Conservation (phyloP, 352 stramenopile species). For the Globisporangium nagaii region DNA sequence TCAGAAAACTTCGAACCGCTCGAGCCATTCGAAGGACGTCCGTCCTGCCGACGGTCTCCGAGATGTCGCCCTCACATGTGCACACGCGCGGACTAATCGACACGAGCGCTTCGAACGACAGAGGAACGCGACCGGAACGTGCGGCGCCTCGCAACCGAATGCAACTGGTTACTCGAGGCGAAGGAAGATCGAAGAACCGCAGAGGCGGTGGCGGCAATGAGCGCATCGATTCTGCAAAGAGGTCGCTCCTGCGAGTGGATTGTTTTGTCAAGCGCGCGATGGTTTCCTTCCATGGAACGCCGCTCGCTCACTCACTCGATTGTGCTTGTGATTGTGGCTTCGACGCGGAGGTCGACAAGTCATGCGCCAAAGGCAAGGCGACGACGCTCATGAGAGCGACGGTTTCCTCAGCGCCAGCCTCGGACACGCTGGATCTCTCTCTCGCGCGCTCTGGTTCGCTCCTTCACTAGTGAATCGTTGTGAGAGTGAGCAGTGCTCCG, state of each 20-base stretch:
- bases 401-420: background rate
- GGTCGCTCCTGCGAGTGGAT: background rate
- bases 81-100: background rate
- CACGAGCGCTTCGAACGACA: background rate
- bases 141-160: background rate
- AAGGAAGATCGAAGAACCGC: background rate
- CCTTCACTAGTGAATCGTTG: background rate
- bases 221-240: no score
- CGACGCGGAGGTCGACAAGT: no score
- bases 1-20: background rate
- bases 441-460: background rate
- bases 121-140: background rate
- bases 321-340: no score
- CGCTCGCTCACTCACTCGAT: background rate
- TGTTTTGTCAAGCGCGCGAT: background rate
- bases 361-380: no score
- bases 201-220: background rate
- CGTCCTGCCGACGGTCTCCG: no score
- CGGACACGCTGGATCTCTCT: background rate
- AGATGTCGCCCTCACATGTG: no score
- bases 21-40: no score
- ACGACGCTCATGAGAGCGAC: background rate
- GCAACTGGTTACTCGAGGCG: background rate
- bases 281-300: constrained; percentile 1
- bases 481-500: background rate